These are phyloP conservation scores for Candida tibetensis DNA, from an alignment of 805 yeast genomes.

Conservation along the genomic window DNA sequence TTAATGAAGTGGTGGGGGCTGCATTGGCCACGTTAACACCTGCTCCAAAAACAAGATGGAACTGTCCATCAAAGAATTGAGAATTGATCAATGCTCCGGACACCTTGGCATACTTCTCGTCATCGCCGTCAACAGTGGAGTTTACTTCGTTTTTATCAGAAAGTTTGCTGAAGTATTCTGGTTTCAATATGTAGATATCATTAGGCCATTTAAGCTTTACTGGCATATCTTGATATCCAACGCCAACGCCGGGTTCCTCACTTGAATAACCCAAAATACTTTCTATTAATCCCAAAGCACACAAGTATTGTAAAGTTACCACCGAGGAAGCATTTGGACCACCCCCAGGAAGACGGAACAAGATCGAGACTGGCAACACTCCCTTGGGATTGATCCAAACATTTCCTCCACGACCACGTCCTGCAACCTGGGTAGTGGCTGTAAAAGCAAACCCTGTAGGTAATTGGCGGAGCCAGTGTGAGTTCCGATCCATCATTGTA, in stretches of 20 bases:
- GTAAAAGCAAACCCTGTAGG: constrained; percentile 71
- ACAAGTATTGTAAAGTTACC: constrained; percentile 83
- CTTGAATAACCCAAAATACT: constrained; percentile 62
- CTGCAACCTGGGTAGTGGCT: constrained; percentile 84
- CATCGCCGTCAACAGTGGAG: constrained; percentile 47
- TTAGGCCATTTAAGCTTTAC: constrained; percentile 94
- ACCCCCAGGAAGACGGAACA: constrained; percentile 52
- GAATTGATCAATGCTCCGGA: constrained; percentile 86
- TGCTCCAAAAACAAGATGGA: constrained; percentile 74
- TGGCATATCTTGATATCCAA: constrained; percentile 73
- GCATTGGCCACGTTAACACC: constrained; percentile 81
- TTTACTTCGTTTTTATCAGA: constrained; percentile 33
- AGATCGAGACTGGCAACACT: constrained; percentile 76
- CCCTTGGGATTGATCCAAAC: constrained; percentile 96
- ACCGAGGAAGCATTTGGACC: constrained; percentile 34
- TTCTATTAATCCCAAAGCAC: constrained; percentile 78
- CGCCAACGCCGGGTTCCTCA: constrained; percentile 31
- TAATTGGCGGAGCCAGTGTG: constrained; percentile 49
- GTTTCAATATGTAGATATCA: constrained; percentile 76
- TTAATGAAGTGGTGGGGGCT: constrained; percentile 92
- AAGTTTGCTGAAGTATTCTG: constrained; percentile 45
- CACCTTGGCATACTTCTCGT: constrained; percentile 69
- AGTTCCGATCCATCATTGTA: constrained; percentile 72
- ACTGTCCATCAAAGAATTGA: constrained; percentile 56
- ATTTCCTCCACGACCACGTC: constrained; percentile 93